Evolutionary conservation across 2,329 filamentous ascomycete genomes (phyloP).

Genomic region (Penicillium sp.): DNA sequence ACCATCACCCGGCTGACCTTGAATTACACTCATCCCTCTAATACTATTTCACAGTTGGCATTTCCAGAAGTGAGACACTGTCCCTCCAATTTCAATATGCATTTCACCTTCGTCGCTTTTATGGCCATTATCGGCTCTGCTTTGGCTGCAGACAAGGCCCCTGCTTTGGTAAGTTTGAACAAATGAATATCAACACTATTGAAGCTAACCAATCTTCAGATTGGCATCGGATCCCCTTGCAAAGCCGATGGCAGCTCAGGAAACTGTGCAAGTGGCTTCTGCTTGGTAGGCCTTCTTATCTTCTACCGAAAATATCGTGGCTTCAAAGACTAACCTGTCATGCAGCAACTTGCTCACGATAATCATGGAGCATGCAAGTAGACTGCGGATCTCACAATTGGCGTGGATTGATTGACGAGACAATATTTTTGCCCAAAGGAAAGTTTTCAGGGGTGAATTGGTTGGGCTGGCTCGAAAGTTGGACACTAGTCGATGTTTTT

Average conservation of each 20-base stretch:
- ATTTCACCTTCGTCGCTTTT: neutral
- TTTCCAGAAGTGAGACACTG: neutral
- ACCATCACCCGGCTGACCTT: neutral
- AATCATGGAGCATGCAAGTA: neutral
- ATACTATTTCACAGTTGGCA: neutral
- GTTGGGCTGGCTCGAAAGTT: neutral
- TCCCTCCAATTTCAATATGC: neutral
- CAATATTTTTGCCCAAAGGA: neutral
- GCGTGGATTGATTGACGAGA: neutral
- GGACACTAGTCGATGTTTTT: no score
- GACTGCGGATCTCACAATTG: neutral
- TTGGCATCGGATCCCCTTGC: neutral
- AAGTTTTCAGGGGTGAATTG: neutral
- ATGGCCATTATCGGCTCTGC: neutral
- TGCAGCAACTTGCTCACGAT: conserved; percentile 4
- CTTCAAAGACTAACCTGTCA: neutral
- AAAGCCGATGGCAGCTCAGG: conserved; percentile 6
- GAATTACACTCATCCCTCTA: neutral
- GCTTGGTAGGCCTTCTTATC: neutral
- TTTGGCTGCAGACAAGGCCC: conserved; percentile 3
- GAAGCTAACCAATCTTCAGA: neutral
- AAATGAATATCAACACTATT: neutral
- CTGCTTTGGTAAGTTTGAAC: neutral
- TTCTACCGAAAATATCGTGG: no score
- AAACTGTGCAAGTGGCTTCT: conserved; percentile 5